Percentiles rank a stretch among this genome's conserved stretches.
Evolutionary conservation across 1,139 yeast genomes (phyloP).

Genomic region (Suhomyces chickasaworum): DNA sequence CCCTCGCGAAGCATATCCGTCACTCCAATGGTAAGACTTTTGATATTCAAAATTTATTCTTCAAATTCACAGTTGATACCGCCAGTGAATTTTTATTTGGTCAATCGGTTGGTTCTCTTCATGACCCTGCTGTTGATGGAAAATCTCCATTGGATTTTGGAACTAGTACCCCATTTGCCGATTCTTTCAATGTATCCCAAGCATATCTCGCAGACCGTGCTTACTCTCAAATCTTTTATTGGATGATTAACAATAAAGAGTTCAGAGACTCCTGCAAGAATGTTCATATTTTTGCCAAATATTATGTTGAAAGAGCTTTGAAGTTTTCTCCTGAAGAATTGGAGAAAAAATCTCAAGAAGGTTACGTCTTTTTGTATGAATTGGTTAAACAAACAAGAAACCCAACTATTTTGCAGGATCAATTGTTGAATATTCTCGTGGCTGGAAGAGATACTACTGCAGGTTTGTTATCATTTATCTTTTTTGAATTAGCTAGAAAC

Average conservation of each 20-base stretch:
- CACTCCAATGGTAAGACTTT: slow-evolving; percentile 24
- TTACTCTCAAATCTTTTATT: slow-evolving; percentile 38
- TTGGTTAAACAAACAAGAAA: slow-evolving; percentile 53
- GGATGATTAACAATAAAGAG: slow-evolving; percentile 31
- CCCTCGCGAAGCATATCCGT: slow-evolving; percentile 21
- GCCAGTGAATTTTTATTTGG: slow-evolving; percentile 64
- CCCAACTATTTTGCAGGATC: slow-evolving; percentile 52
- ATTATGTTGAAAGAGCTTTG: slow-evolving; percentile 26
- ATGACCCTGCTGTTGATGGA: slow-evolving; percentile 32
- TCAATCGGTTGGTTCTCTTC: slow-evolving; percentile 47
- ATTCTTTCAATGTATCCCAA: slow-evolving; percentile 46
- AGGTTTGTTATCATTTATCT: slow-evolving; percentile 49
- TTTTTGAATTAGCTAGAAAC: slow-evolving; percentile 49
- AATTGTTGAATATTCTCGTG: slow-evolving; percentile 51
- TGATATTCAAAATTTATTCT: slow-evolving; percentile 53
- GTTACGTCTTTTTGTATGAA: slow-evolving; percentile 54
- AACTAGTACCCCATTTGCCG: slow-evolving; percentile 35
- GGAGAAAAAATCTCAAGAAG: slow-evolving; percentile 35
- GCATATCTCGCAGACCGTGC: slow-evolving; percentile 39
- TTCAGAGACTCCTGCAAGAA: slow-evolving; percentile 32
- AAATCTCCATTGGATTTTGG: slow-evolving; percentile 20
- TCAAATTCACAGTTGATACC: slow-evolving; percentile 55
- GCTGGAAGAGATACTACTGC: slow-evolving; percentile 66
- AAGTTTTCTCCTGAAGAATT: slow-evolving; percentile 29
- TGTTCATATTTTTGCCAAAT: slow-evolving; percentile 39